Evolutionary conservation across 2,329 filamentous ascomycete species (phyloP).

Genomic region (Arachnomyces sp.): DNA sequence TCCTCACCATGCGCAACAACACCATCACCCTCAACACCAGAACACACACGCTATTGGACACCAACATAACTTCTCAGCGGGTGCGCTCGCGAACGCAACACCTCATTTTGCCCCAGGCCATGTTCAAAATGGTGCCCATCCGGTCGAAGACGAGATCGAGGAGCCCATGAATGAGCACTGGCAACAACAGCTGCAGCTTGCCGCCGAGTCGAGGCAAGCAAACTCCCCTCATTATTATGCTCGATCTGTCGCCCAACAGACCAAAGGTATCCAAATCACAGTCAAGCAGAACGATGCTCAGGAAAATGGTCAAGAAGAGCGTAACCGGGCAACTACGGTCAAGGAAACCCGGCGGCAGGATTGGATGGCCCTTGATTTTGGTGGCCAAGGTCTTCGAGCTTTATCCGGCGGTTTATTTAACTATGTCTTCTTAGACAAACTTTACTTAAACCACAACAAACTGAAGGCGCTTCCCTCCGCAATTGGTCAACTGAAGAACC

Average conservation of each 20-base stretch:
- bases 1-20: slow-evolving; percentile 34
- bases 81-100: slow-evolving; percentile 38
- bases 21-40: slow-evolving; percentile 37
- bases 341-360: slow-evolving; percentile 58
- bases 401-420: slow-evolving; percentile 72
- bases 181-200: slow-evolving; percentile 77
- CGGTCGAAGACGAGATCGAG: slow-evolving; percentile 48
- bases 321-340: slow-evolving; percentile 59
- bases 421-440: slow-evolving; percentile 82
- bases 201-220: slow-evolving; percentile 65
- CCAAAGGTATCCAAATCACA: slow-evolving; percentile 38
- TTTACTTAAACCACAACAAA: slow-evolving; percentile 92
- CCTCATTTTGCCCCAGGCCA: slow-evolving; percentile 54
- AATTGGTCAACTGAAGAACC: slow-evolving; percentile 73
- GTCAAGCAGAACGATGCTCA: slow-evolving; percentile 43
- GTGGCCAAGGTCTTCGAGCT: slow-evolving; percentile 86
- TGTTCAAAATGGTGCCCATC: slow-evolving; percentile 52
- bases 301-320: slow-evolving; percentile 46
- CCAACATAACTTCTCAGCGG: slow-evolving; percentile 44
- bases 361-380: slow-evolving; percentile 90
- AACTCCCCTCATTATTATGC: slow-evolving; percentile 65
- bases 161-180: slow-evolving; percentile 66
- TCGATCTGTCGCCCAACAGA: slow-evolving; percentile 39
- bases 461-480: slow-evolving; percentile 69
- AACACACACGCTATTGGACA: slow-evolving; percentile 38